These are phyloP conservation scores for Gelatoporia subvermispora DNA, from an alignment of 768 basidiomycete species.

Conservation along the genomic window DNA sequence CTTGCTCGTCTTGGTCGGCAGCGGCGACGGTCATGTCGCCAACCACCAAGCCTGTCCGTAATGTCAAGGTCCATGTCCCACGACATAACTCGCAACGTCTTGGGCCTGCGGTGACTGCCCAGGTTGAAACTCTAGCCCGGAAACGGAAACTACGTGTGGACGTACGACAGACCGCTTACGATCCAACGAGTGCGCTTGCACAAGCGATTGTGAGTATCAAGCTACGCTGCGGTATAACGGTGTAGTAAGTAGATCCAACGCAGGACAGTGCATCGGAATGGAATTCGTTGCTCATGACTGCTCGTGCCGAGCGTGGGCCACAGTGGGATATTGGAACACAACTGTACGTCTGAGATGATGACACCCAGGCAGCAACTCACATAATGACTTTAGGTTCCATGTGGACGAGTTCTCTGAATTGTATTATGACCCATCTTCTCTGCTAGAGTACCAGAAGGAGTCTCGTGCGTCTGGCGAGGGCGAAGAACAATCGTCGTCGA, in stretches of 20 bases:
- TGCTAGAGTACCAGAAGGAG: conserved; percentile 32
- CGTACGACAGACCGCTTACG: conserved; percentile 57
- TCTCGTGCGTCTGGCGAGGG: conserved; percentile 10
- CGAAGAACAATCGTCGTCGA: conserved; percentile 11
- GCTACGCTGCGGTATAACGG: not conserved
- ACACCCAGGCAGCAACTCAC: not conserved
- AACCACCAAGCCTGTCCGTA: conserved; percentile 44
- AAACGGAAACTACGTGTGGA: conserved; percentile 47
- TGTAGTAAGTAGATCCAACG: not conserved
- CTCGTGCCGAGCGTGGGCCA: conserved; percentile 76
- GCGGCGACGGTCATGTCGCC: conserved; percentile 44
- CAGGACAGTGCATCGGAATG: conserved; percentile 80
- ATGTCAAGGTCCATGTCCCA: conserved; percentile 63
- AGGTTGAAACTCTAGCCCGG: conserved; percentile 54
- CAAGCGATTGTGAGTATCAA: conserved; percentile 58
- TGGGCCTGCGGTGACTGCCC: conserved; percentile 54
- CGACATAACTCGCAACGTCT: conserved; percentile 72
- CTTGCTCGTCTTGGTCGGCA: not conserved
- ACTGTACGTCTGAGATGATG: conserved; percentile 46
- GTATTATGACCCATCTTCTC: conserved; percentile 65
- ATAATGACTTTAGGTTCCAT: conserved; percentile 50
- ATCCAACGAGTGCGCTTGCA: conserved; percentile 42
- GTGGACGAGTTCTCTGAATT: conserved; percentile 69
- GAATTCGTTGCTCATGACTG: conserved; percentile 76
- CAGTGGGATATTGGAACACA: conserved; percentile 89